A percentile compares a stretch with the other conserved stretches of the same genome.
Conservation (phyloP, 306 rosid genomes). For the Medicago arabica region DNA sequence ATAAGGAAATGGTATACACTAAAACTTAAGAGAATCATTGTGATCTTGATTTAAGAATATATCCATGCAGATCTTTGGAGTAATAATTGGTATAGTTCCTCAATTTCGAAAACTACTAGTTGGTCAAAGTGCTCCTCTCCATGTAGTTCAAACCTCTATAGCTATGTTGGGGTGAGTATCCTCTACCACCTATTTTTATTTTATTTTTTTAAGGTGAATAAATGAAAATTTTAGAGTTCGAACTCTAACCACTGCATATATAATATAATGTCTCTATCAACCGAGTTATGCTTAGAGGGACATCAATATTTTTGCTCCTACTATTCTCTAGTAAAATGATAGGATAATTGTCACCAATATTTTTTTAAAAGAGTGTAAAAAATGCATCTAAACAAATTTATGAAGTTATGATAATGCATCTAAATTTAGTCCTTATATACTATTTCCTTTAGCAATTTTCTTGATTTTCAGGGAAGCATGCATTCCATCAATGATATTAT, state of each 20-base stretch:
- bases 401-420: too few relatives aligned
- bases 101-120: constrained; percentile 38
- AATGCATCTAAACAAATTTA: too few relatives aligned
- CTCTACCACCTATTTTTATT: background rate
- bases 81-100: constrained; percentile 46
- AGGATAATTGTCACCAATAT: background rate
- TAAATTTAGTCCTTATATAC: background rate
- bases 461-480: constrained; percentile 47
- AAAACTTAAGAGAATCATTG: background rate
- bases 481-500: constrained; percentile 41
- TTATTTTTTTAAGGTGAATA: too few relatives aligned
- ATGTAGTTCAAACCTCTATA: constrained; percentile 39
- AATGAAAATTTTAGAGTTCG: too few relatives aligned
- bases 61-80: constrained; percentile 39
- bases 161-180: constrained; percentile 46
- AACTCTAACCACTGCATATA: too few relatives aligned
- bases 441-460: background rate
- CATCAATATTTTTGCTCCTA: too few relatives aligned
- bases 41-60: background rate
- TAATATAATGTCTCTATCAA: too few relatives aligned
- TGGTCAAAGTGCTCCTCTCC: constrained; percentile 44
- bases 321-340: background rate
- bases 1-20: background rate
- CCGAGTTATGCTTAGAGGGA: too few relatives aligned
- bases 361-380: too few relatives aligned